phyloP scores from a whole-genome alignment of 1,139 yeast species.

The Debaryomyces singareniensis region DNA sequence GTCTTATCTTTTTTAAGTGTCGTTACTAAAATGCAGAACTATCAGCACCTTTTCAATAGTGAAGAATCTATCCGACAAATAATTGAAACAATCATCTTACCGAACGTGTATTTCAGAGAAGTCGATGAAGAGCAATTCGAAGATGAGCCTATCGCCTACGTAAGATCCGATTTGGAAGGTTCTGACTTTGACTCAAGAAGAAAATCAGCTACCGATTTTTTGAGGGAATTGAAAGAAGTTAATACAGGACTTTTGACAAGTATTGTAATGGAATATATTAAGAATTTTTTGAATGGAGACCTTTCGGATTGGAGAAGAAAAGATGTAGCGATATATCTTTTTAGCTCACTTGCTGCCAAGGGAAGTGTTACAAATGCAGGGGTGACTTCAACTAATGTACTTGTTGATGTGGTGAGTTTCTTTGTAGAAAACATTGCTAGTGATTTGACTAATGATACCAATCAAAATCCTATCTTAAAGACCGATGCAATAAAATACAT shows the following conservation, averaged over 20 bases:
- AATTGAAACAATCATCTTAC: constrained; percentile 77
- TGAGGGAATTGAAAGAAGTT: constrained; percentile 78
- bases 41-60: constrained; percentile 53
- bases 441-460: constrained; percentile 51
- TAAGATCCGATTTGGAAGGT: constrained; percentile 90
- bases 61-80: constrained; percentile 70
- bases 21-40: constrained; percentile 63
- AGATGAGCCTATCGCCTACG: constrained; percentile 93
- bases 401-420: constrained; percentile 82
- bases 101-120: constrained; percentile 79
- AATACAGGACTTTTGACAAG: constrained; percentile 70
- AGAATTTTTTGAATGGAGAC: constrained; percentile 53
- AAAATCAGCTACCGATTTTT: constrained; percentile 83
- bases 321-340: constrained; percentile 81
- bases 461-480: constrained; percentile 63
- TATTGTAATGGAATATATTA: constrained; percentile 72
- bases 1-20: constrained; percentile 79
- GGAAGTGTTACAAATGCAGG: constrained; percentile 83
- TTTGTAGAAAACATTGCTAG: constrained; percentile 76
- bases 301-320: constrained; percentile 77
- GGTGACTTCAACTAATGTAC: constrained; percentile 77
- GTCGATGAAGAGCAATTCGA: constrained; percentile 90
- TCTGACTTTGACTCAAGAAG: constrained; percentile 91
- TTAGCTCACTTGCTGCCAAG: constrained; percentile 85
- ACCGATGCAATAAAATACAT: constrained; percentile 93